A percentile compares a stretch with the other conserved stretches of the same genome.
Evolutionary conservation across 2,329 filamentous ascomycete species (phyloP).

Genomic region (Huntiella omanensis): DNA sequence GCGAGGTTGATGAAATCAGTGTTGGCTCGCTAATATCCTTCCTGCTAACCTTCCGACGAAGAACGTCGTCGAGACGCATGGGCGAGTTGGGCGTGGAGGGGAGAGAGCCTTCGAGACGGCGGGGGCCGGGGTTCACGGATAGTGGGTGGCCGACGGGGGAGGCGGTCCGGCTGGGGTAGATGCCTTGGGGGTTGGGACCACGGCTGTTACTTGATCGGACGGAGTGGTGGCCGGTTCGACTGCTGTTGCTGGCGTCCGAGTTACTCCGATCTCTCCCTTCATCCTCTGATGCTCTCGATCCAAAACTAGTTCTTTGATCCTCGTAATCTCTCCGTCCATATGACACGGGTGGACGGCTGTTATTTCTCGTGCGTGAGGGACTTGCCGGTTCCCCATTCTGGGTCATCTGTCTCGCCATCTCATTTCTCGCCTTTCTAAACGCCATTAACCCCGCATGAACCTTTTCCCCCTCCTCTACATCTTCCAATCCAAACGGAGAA

Average conservation of each 20-base stretch:
- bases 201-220: conserved; percentile 4
- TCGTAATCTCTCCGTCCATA: conserved; percentile 20
- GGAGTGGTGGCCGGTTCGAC: conserved; percentile 15
- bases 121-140: not conserved
- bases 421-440: conserved; percentile 37
- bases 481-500: too few relatives aligned
- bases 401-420: conserved; percentile 29
- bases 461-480: conserved; percentile 18
- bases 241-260: conserved; percentile 33
- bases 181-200: conserved; percentile 2
- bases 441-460: conserved; percentile 33
- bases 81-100: conserved; percentile 4
- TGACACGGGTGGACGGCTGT: conserved; percentile 24
- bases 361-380: conserved; percentile 27
- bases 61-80: conserved; percentile 21
- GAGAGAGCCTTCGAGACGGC: conserved; percentile 13
- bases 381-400: conserved; percentile 29
- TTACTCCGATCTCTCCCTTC: conserved; percentile 30
- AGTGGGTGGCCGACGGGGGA: conserved; percentile 3
- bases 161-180: conserved; percentile 9
- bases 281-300: conserved; percentile 21
- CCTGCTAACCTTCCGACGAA: conserved; percentile 25
- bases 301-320: conserved; percentile 13
- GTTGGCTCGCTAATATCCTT: conserved; percentile 33
- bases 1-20: conserved; percentile 27